Base-by-base conservation (phyloP, 2,329 filamentous ascomycete genomes). In the Microcyclosporella mali region DNA sequence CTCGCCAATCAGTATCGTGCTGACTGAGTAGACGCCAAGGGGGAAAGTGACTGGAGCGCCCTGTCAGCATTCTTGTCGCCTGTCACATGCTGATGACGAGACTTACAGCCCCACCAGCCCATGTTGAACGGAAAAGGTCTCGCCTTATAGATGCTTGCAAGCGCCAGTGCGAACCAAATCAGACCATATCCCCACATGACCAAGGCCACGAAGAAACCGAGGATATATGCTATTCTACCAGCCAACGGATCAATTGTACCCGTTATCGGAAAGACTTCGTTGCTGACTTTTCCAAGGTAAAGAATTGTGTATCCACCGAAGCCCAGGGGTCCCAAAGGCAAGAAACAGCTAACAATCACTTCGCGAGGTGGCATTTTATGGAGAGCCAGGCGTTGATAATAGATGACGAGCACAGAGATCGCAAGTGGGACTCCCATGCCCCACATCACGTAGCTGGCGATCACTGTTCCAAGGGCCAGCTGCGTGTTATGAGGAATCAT, bases 361-460 rank as follows among this genome's bases (percentile, higher is more conserved):
- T 85, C 82, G 34, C 76, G 72, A 1, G 81, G 74, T 0, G 82
- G 82, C 14, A 85, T 70, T 32, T 80, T 78, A 62, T 85, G 77
- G 2, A 86, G 60, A 2, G 78, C 79, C 8, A 87, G 68, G 3
- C 82, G 79, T 46, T 83, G 79, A 57, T 84, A 85, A 62, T 86
- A 87, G 25, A 86, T 74, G 8, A 78, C 78, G 21, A 86, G 65
- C 12, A 84, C 74, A 27, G 73, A 71, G 60, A 81, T 74, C 2
- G 81, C 75, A 43, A 86, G 64, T 0, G 75, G 76, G 1, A 71
- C 71, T 6, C 80, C 79, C 46, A 80, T 76, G 1, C 82, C 82
- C 81, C 80, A 85, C 49, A 87, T 73, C 8, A 85, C 67, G 56
- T 85, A 87, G 2, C 72, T 79, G 7, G 70, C 68, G 18, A 85